Base-by-base conservation (phyloP, 805 yeast species). In the Spencermartinsiella europaea region DNA sequence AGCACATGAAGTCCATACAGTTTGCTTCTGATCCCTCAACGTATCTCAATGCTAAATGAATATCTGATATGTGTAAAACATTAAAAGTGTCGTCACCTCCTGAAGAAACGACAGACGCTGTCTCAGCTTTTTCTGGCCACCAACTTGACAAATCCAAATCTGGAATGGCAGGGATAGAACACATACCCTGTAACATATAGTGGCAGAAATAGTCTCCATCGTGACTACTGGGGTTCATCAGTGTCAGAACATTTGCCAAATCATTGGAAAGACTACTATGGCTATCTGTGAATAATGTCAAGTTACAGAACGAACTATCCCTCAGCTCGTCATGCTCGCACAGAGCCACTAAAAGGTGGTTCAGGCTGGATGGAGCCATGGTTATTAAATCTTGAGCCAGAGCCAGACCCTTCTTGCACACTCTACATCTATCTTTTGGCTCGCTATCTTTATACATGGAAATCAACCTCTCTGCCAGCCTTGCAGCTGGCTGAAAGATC, bases 201-300 rank as follows among this genome's bases (percentile, higher is more conserved):
- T 77, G 73, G 61, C 90, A 83, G 64, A 79, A 78, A 55, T 79
- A 79, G 37, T 75, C 75, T 27, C 81, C 83, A 55, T 80, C 85
- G 25, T 68, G 55, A 10, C 78, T 71, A 44, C 64, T 57, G 12
- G 82, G 77, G 52, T 77, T 75, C 72, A 80, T 75, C 42, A 73
- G 55, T 17, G 70, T 67, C 37, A 79, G 56, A 63, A 78, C 64
- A 51, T 77, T 76, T 12, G 75, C 72, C 47, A 79, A 74, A 54
- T 79, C 79, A 2, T 54, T 51, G 14, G 54, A 48, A 27, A 62
- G 55, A 16, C 57, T 49, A 45, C 46, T 38, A 28, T 48, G 51
- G 14, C 25, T 37, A 5, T 33, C 31, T 16, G n/a, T 22, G 20
- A 27, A 46, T 8, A 41, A 25, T 16, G 39, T 10, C 15, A 46